These are phyloP conservation scores for Chimonanthus salicifolius DNA, from an alignment of 164 flowering plant genomes.

Conservation along the genomic window DNA sequence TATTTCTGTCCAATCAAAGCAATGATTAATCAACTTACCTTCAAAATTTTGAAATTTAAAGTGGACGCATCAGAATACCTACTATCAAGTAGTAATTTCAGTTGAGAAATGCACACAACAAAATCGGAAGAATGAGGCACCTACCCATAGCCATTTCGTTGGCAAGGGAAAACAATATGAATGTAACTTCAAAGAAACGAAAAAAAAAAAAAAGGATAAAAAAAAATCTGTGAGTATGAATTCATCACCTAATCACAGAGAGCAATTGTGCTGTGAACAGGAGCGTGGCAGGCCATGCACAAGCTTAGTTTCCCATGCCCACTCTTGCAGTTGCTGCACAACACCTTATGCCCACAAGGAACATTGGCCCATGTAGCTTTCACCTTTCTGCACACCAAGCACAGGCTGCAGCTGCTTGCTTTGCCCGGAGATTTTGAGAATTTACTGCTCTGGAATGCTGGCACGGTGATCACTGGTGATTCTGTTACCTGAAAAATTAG, in stretches of 20 bases:
- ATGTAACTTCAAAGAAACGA: background rate
- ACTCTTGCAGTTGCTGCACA: background rate
- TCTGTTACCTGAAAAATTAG: background rate
- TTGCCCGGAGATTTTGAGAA: background rate
- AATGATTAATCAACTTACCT: too few species aligned
- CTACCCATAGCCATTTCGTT: background rate
- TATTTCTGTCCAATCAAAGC: too few species aligned
- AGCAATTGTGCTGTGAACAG: background rate
- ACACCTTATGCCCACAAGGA: constrained; percentile 1
- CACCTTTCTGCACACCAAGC: background rate
- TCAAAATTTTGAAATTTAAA: too few species aligned
- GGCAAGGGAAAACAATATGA: background rate
- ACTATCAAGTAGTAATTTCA: background rate
- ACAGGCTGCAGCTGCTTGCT: background rate
- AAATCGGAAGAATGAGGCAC: background rate
- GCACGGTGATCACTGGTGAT: background rate
- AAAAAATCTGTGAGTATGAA: background rate
- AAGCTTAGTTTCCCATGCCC: background rate
- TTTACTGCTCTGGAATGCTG: background rate
- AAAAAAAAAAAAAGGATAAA: background rate
- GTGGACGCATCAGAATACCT: too few species aligned
- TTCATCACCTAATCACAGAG: background rate
- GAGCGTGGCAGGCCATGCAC: constrained; percentile 1
- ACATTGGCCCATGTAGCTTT: background rate
- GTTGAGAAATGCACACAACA: background rate